A percentile compares a stretch with the other conserved stretches of the same genome.
phyloP scores from a whole-genome alignment of 352 stramenopile species.

The Globisporangium acanthophoron region DNA sequence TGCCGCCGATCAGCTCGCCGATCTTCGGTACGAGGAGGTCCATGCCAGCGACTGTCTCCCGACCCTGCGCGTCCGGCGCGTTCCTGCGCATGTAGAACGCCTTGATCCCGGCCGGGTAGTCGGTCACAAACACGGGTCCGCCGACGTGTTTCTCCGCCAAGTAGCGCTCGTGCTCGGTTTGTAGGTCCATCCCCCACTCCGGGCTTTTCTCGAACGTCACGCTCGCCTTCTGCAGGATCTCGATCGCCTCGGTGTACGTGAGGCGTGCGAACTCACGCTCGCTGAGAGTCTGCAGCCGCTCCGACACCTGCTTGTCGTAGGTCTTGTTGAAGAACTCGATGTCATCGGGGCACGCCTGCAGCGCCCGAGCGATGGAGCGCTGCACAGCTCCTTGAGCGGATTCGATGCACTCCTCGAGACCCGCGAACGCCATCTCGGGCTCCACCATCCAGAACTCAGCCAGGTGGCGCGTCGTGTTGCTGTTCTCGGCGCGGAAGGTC shows the following conservation, averaged over 20 bases:
- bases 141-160: conserved; percentile 84
- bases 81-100: conserved; percentile 99
- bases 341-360: conserved; percentile 88
- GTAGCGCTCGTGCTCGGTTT: conserved; percentile 96
- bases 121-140: conserved; percentile 94
- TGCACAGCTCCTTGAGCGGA: conserved; percentile 93
- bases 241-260: conserved; percentile 94
- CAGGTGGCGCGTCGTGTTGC: conserved; percentile 95
- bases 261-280: conserved; percentile 89
- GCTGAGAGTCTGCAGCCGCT: conserved; percentile 78
- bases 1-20: conserved; percentile 95
- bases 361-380: conserved; percentile 68
- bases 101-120: conserved; percentile 98
- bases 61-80: conserved; percentile 55
- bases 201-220: conserved; percentile 82
- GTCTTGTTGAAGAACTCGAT: conserved; percentile 93
- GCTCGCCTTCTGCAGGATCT: conserved; percentile 85
- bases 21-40: conserved; percentile 96
- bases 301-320: conserved; percentile 79
- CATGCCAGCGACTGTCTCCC: conserved; percentile 96
- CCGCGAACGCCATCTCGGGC: conserved; percentile 86
- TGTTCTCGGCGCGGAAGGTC: conserved; percentile 99
- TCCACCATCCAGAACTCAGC: conserved; percentile 99
- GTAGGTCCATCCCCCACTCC: conserved; percentile 94
- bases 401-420: conserved; percentile 88